Base-by-base conservation (phyloP, 1,284 basidiomycete genomes). In the Takashimella koratensis region DNA sequence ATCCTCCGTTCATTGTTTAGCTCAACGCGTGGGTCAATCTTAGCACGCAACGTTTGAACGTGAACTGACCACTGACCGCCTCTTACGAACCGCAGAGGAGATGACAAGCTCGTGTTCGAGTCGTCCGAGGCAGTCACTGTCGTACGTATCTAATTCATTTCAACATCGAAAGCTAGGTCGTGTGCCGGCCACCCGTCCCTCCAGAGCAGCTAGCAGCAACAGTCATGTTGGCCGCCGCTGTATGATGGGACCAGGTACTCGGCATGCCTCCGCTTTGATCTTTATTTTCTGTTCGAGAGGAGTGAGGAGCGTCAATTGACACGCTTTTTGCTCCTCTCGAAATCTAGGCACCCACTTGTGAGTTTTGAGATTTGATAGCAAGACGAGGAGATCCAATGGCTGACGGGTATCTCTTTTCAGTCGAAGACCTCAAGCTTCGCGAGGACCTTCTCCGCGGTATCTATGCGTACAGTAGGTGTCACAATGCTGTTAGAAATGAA, bases 361-460 rank as follows among this genome's bases (percentile, higher is more conserved):
- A 68, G 74, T 71, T 8, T 43, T n/a, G 8, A 13, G 16, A 5
- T 21, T 44, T 8, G 30, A 36, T 8, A 36, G 16, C 8, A 8
- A 19, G 23, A 24, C 5, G 24, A 26, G 10, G 19, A 25, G 19
- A 13, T 24, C 19, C 8, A 8, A 16, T 39, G n/a, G 20, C 12
- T 50, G 39, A 19, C 40, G 16, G 3, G 21, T 11, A 8, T 27
- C 36, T n/a, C 43, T 22, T 43, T 59, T 43, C 86, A 52, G 93
- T 94, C 76, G 94, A 97, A 76, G 89, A 94, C 78, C 86, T 98
- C 56, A 87, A 86, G 59, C 77, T 99, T 68, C 97, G 98, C 79
- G 92, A 95, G 75, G 93, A 98, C 75, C 83, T 98, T 43, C 78
- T 98, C 48, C 86, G 96, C 58, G 96, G 96, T 64, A 93, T 98